Conservation (phyloP, 345 rosid species). For the Aegle marmelos region DNA sequence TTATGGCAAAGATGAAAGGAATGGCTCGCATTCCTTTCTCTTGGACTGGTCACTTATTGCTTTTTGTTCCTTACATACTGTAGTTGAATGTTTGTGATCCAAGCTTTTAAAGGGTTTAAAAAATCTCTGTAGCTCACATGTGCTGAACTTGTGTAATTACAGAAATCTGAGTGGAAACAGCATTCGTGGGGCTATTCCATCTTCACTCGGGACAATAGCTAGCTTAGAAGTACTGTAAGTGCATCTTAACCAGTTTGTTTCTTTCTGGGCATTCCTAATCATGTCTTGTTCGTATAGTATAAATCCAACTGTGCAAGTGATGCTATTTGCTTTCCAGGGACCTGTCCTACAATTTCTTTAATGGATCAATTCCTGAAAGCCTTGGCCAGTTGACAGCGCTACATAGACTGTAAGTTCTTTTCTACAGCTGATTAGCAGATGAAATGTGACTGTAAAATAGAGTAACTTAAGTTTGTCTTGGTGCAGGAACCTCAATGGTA, state of each 20-base stretch:
- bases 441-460: background rate
- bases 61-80: constrained; percentile 9
- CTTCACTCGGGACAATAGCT: constrained; percentile 64
- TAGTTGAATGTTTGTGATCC: background rate
- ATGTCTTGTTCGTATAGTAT: background rate
- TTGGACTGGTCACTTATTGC: background rate
- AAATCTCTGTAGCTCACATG: background rate
- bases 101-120: background rate
- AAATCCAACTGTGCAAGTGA: background rate
- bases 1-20: background rate
- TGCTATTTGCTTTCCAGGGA: constrained; percentile 54
- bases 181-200: constrained; percentile 73
- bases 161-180: constrained; percentile 90
- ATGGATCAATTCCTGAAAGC: constrained; percentile 88
- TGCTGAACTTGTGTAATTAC: constrained; percentile 15
- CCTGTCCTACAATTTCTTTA: constrained; percentile 81
- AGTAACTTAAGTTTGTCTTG: constrained; percentile 14
- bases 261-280: background rate
- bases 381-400: constrained; percentile 75
- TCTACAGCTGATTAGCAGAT: background rate
- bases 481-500: constrained; percentile 87
- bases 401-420: constrained; percentile 66
- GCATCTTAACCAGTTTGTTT: constrained; percentile 1
- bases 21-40: constrained; percentile 1
- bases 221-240: constrained; percentile 80